phyloP scores from a whole-genome alignment of 495 filamentous ascomycete species.

The Terfezia boudieri region DNA sequence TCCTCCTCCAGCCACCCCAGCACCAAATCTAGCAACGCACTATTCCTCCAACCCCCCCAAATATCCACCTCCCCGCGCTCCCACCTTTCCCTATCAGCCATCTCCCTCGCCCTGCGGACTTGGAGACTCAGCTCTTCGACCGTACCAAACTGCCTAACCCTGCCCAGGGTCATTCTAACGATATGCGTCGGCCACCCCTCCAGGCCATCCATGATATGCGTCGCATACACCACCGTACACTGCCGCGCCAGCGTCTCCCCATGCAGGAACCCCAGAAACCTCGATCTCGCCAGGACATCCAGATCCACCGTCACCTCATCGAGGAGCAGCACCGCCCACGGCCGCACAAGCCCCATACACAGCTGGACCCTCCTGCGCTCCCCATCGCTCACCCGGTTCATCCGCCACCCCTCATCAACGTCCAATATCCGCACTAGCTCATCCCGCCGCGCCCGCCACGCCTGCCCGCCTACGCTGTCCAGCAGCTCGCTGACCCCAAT shows the following conservation, averaged over 20 bases:
- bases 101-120: too few relatives aligned
- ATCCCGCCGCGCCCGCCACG: constrained; percentile 57
- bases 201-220: constrained; percentile 86
- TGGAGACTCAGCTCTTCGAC: constrained; percentile 31
- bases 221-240: constrained; percentile 92
- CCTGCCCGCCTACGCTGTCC: constrained; percentile 62
- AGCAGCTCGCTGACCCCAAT: constrained; percentile 77
- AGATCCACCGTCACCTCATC: constrained; percentile 97
- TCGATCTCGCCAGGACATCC: constrained; percentile 58
- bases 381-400: constrained; percentile 85
- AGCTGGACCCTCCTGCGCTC: constrained; percentile 64
- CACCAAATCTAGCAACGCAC: constrained; percentile 39
- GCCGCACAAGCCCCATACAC: constrained; percentile 84
- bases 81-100: too few relatives aligned
- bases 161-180: constrained; percentile 79
- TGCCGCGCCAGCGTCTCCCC: constrained; percentile 57
- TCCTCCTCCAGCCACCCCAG: constrained; percentile 72
- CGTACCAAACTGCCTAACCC: constrained; percentile 60
- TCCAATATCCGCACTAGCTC: constrained; percentile 75
- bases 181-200: constrained; percentile 86
- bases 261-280: constrained; percentile 74
- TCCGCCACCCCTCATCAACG: constrained; percentile 75
- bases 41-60: constrained; percentile 3
- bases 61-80: too few relatives aligned
- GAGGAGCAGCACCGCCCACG: constrained; percentile 73